Conservation (phyloP, 2,329 filamentous ascomycete genomes). For the Aspergillus udagawae region DNA sequence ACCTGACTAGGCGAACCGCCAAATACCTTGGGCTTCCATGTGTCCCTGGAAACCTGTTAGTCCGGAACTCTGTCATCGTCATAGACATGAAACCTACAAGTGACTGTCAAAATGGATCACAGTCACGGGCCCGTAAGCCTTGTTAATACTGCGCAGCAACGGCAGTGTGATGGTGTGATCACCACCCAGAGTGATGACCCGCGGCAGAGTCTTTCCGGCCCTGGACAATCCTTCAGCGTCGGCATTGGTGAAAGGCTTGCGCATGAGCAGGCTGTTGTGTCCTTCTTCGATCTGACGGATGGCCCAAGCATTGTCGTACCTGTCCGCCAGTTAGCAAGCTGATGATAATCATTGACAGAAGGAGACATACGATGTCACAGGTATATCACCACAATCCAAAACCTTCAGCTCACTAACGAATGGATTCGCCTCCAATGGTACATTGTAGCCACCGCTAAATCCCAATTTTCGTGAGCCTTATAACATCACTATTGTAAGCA, state of each 20-base stretch:
- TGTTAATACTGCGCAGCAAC: conserved; percentile 55
- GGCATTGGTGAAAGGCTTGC: conserved; percentile 65
- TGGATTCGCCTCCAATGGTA: conserved; percentile 72
- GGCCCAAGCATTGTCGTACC: conserved; percentile 78
- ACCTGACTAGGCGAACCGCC: conserved; percentile 73
- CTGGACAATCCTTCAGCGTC: conserved; percentile 64
- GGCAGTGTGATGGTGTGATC: conserved; percentile 46
- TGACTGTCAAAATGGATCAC: conserved; percentile 63
- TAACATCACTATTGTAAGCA: conserved; percentile 15
- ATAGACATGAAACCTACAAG: conserved; percentile 35
- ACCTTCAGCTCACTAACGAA: conserved; percentile 79
- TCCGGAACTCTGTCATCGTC: not conserved
- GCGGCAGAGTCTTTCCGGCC: conserved; percentile 70
- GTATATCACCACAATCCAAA: conserved; percentile 79
- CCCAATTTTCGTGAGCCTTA: conserved; percentile 46
- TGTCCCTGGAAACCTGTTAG: conserved; percentile 33
- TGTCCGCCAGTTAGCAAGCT: conserved; percentile 26
- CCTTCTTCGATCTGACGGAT: conserved; percentile 83
- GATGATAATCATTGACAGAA: not conserved
- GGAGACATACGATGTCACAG: conserved; percentile 68
- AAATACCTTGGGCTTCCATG: conserved; percentile 81
- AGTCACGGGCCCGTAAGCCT: conserved; percentile 64
- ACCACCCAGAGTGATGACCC: conserved; percentile 68
- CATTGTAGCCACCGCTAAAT: conserved; percentile 79
- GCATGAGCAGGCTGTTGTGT: conserved; percentile 70